Conservation (phyloP, 768 basidiomycete genomes). For the Termitomyces sp. region DNA sequence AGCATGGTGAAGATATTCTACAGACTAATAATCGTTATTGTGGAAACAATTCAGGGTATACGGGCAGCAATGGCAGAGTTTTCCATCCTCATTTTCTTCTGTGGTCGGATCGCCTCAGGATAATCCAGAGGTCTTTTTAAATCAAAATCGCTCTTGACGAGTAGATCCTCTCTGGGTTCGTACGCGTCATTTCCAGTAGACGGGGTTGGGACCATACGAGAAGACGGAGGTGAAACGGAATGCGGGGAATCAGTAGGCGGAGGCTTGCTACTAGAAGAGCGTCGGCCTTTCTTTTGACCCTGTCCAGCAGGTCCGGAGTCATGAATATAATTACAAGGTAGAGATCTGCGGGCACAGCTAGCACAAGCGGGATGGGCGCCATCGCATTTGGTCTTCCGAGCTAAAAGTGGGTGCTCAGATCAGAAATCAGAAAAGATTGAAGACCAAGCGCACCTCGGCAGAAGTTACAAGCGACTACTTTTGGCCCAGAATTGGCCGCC, state of each 20-base stretch:
- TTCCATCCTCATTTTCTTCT: conserved; percentile 76
- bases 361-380: conserved; percentile 84
- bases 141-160: conserved; percentile 51
- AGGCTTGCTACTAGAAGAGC: conserved; percentile 53
- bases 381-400: conserved; percentile 88
- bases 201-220: conserved; percentile 51
- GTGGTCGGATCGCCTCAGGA: conserved; percentile 47
- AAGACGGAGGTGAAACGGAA: conserved; percentile 58
- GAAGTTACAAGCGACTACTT: conserved; percentile 87
- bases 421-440: conserved; percentile 3
- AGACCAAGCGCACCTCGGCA: conserved; percentile 60
- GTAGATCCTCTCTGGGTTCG: conserved; percentile 38
- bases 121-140: conserved; percentile 62
- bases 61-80: conserved; percentile 38
- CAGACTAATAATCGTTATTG: conserved; percentile 24
- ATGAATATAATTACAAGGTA: conserved; percentile 81
- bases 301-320: conserved; percentile 41
- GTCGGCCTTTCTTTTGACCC: conserved; percentile 48
- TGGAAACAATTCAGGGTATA: conserved; percentile 51
- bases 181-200: conserved; percentile 38
- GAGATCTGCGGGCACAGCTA: conserved; percentile 74
- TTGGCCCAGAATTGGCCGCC: conserved; percentile 70
- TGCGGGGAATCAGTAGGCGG: conserved; percentile 38
- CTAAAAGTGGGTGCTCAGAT: conserved; percentile 34
- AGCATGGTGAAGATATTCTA: conserved; percentile 36